These are phyloP conservation scores for Tillandsia fasciculata DNA, from an alignment of 176 grass and related monocot genomes.

Conservation along the genomic window DNA sequence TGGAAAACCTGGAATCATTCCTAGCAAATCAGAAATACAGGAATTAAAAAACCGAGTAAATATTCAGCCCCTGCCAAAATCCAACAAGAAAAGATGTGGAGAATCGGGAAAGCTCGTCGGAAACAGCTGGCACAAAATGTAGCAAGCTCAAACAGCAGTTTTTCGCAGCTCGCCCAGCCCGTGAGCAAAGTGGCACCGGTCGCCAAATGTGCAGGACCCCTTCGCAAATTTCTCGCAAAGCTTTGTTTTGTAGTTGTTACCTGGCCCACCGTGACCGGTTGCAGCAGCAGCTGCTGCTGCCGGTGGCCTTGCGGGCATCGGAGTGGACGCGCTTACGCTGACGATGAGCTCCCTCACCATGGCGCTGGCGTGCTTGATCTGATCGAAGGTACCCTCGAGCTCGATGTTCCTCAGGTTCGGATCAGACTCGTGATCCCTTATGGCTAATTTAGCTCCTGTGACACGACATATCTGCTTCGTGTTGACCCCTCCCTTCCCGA, in stretches of 20 bases:
- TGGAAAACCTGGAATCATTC: no score
- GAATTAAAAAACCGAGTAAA: no score
- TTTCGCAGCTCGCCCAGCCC: conserved; percentile 53
- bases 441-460: conserved; percentile 54
- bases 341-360: conserved; percentile 75
- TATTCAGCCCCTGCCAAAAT: no score
- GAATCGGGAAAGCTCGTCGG: neutral
- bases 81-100: no score
- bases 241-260: conserved; percentile 78
- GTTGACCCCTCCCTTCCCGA: conserved; percentile 64
- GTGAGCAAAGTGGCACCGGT: conserved; percentile 76
- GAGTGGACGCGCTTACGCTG: conserved; percentile 27
- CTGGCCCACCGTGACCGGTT: conserved; percentile 12
- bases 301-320: conserved; percentile 4
- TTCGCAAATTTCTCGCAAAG: conserved; percentile 65
- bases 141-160: conserved; percentile 17
- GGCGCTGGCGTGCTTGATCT: conserved; percentile 67
- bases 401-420: conserved; percentile 70
- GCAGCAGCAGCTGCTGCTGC: neutral
- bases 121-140: neutral
- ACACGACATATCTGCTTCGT: conserved; percentile 72
- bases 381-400: conserved; percentile 81
- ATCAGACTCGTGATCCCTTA: conserved; percentile 66
- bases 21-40: no score
- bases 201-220: conserved; percentile 55